Base-by-base conservation (phyloP, 176 grass and related monocot genomes). In the Aegilops longissima region DNA sequence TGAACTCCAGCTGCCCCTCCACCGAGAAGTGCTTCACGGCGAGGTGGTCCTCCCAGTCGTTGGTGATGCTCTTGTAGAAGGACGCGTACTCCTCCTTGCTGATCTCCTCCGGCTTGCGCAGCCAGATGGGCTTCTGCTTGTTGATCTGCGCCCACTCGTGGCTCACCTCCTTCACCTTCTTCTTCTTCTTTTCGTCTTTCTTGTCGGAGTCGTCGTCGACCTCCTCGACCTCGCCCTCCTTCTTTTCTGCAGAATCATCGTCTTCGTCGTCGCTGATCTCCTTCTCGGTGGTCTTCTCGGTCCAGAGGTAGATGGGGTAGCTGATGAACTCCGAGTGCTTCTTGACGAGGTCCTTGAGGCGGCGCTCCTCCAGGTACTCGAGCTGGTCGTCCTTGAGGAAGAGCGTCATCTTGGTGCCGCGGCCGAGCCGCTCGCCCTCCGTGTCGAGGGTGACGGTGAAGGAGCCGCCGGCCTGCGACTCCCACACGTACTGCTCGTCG, bases 81-180 rank as follows among this genome's bases (percentile, higher is more conserved):
- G 92, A 90, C 2, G 92, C 88, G 77, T 93, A 93, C 77, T 93
- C 92, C 21, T 93, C 92, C 3, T 84, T 84, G 12, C 1, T 88
- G 88, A 93, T 90, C 80, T 93, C 92, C 77, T 93, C 92, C 0
- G 88, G 92, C 86, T 93, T 93, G 6, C 85, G 80, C 16, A 93
- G 82, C 92, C 92, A 91, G 85, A 93, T 91, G 29, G 92, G 89
- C 70, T 93, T 93, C 90, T 92, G 90, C 86, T 93, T 90, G 77
- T 93, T 93, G 42, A 90, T 90, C 68, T 90, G 77, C 64, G 61
- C 82, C 84, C 91, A 93, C 74, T 93, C 85, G 49, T 90, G 85
- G 4, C 33, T 83, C 70, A 90, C 91, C 85, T 88, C 82, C 85
- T 90, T 87, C 31, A 90, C 88, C 81, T 90, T 90, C 73, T 85